Conservation (phyloP, 2,329 filamentous ascomycete species). For the Apiospora malaysiana region DNA sequence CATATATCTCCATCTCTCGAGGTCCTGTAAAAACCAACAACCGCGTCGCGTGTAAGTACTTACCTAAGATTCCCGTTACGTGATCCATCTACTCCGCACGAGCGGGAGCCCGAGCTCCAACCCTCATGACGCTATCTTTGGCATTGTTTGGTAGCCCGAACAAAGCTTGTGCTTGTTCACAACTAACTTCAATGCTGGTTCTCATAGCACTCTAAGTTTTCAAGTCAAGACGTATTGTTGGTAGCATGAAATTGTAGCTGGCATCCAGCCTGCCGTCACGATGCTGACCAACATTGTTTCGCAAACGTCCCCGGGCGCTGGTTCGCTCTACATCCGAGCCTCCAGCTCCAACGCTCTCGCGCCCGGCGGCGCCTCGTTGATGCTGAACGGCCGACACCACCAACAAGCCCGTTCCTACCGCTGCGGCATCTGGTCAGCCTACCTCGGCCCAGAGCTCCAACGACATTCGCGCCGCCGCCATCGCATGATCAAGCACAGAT, state of each 20-base stretch:
- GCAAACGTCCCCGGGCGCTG: slow-evolving; percentile 36
- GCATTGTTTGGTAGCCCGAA: neutral
- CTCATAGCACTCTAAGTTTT: neutral
- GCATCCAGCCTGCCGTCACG: slow-evolving; percentile 24
- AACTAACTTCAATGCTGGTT: neutral
- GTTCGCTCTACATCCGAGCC: slow-evolving; percentile 32
- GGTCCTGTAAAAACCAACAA: neutral
- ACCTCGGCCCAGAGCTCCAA: slow-evolving; percentile 47
- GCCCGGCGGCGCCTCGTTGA: slow-evolving; percentile 27
- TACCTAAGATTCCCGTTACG: neutral
- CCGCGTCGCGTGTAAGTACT: slow-evolving; percentile 15
- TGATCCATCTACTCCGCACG: slow-evolving; percentile 7
- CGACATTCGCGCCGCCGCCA: slow-evolving; percentile 52
- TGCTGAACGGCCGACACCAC: slow-evolving; percentile 32
- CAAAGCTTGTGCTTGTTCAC: neutral
- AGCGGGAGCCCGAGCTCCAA: neutral
- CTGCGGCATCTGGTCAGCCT: slow-evolving; percentile 54
- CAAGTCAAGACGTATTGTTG: neutral
- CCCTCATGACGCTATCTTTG: neutral
- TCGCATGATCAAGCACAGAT: slow-evolving; percentile 50
- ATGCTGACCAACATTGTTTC: slow-evolving; percentile 42
- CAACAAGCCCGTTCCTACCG: slow-evolving; percentile 55
- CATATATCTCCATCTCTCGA: neutral
- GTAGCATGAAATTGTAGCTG: slow-evolving; percentile 20
- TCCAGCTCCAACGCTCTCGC: slow-evolving; percentile 28